Conservation (phyloP, 169 alveolate species). For the Plasmodium knowlesi region DNA sequence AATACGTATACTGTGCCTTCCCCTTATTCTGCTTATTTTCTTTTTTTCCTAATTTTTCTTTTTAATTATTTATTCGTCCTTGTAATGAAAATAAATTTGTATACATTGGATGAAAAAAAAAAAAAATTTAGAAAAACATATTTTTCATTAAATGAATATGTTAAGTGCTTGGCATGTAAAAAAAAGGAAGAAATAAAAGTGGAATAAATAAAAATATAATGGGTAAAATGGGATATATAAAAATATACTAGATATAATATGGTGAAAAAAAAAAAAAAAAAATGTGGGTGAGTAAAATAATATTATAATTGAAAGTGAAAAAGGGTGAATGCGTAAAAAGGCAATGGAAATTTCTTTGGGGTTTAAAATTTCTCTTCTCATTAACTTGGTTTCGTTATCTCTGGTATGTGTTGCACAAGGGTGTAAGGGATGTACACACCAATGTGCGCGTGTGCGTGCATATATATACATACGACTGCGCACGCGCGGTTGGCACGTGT, state of each 20-base stretch:
- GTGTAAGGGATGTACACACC: not conserved
- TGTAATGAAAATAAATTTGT: slow-evolving; percentile 25
- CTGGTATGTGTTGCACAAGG: not conserved
- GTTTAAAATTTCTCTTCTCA: slow-evolving; percentile 18
- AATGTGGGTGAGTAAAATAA: not conserved
- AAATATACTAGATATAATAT: not conserved
- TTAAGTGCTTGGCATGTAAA: slow-evolving; percentile 29
- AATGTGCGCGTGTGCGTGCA: slow-evolving; percentile 16
- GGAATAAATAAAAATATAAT: not conserved
- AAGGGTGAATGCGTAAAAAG: not conserved
- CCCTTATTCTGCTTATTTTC: not conserved
- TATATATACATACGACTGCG: slow-evolving; percentile 13
- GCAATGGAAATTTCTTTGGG: not conserved
- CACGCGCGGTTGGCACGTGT: not conserved
- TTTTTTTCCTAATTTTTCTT: slow-evolving; percentile 9
- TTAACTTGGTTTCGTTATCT: not conserved
- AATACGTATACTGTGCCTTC: not conserved
- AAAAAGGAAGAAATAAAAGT: not conserved
- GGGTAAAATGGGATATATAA: not conserved
- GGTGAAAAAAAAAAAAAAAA: not conserved
- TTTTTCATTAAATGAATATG: slow-evolving; percentile 38
- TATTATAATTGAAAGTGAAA: slow-evolving; percentile 40
- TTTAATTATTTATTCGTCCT: slow-evolving; percentile 65
- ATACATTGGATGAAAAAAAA: not conserved
- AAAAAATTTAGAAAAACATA: slow-evolving; percentile 42